Evolutionary conservation across 1,284 basidiomycete genomes (phyloP).

Genomic region (Fistulina hepatica): DNA sequence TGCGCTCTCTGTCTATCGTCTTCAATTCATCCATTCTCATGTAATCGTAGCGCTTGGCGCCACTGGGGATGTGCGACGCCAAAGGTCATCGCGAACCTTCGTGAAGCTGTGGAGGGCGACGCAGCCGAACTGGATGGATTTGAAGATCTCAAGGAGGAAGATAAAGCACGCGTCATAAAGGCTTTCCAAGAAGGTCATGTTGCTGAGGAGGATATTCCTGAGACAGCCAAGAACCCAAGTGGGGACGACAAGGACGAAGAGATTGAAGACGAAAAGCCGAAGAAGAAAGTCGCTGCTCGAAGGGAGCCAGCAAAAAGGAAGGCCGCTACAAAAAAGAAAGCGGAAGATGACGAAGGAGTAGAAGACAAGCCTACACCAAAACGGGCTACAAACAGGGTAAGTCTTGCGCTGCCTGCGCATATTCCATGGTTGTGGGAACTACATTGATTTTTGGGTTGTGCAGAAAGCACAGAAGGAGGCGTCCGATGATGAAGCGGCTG

Average conservation of each 20-base stretch:
- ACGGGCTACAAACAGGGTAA: constrained; percentile 15
- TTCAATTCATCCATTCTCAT: constrained; percentile 15
- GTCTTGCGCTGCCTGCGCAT: not conserved
- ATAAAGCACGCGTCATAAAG: constrained; percentile 52
- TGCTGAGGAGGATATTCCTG: constrained; percentile 70
- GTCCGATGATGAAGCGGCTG: constrained; percentile 14
- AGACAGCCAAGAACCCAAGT: constrained; percentile 48
- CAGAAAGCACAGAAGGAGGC: constrained; percentile 21
- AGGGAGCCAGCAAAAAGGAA: constrained; percentile 34
- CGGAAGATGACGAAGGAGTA: constrained; percentile 15
- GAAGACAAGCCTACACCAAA: constrained; percentile 22
- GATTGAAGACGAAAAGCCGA: constrained; percentile 27
- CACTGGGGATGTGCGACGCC: constrained; percentile 77
- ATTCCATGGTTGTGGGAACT: not conserved
- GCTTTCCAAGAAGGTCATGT: constrained; percentile 70
- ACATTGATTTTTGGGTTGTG: not conserved
- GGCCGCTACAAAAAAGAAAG: constrained; percentile 13
- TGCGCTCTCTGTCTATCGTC: constrained; percentile 29
- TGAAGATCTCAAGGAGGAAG: constrained; percentile 52
- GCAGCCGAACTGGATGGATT: constrained; percentile 63
- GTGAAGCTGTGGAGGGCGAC: constrained; percentile 41
- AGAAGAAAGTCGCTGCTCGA: constrained; percentile 28
- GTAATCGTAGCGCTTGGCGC: constrained; percentile 48
- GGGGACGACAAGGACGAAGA: constrained; percentile 39
- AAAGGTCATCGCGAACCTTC: constrained; percentile 64